Evolutionary conservation across 331 rosid genomes (phyloP).

Genomic region (Spiraea crenata): DNA sequence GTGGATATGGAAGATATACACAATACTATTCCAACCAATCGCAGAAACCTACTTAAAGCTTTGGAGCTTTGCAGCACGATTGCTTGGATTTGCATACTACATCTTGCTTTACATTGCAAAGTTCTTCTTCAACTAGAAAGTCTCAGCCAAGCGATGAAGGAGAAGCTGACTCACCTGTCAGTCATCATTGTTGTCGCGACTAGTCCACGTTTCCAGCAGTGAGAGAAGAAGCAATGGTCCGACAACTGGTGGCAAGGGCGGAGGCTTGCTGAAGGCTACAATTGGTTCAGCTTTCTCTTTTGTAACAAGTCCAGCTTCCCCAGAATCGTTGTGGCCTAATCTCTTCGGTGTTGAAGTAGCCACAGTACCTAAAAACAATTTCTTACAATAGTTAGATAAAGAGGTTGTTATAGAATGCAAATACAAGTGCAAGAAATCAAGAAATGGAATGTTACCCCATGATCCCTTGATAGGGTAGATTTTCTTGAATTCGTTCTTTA

Average conservation of each 20-base stretch:
- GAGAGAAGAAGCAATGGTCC: constrained; percentile 59
- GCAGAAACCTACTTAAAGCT: constrained; percentile 45
- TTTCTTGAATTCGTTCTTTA: constrained; percentile 40
- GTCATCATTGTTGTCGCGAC: constrained; percentile 33
- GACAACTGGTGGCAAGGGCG: constrained; percentile 60
- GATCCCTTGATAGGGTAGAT: constrained; percentile 37
- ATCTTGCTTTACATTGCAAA: constrained; percentile 29
- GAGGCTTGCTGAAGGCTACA: constrained; percentile 54
- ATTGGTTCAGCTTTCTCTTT: constrained; percentile 56
- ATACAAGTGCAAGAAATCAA: not conserved
- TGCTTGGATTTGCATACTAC: constrained; percentile 28
- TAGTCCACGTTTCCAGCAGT: constrained; percentile 44
- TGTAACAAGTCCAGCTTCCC: constrained; percentile 31
- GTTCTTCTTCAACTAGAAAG: constrained; percentile 37
- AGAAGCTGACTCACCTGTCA: constrained; percentile 25
- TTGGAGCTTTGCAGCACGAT: constrained; percentile 29
- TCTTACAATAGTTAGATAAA: not conserved
- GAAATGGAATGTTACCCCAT: constrained; percentile 34
- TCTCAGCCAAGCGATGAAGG: not conserved
- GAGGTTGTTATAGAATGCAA: not conserved
- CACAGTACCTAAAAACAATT: constrained; percentile 39
- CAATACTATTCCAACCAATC: constrained; percentile 37
- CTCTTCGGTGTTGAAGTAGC: constrained; percentile 40
- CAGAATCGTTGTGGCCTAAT: constrained; percentile 31
- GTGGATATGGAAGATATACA: constrained; percentile 46